These are phyloP conservation scores for Arabidopsis lyrata DNA, from an alignment of 441 rosid genomes.

Conservation along the genomic window DNA sequence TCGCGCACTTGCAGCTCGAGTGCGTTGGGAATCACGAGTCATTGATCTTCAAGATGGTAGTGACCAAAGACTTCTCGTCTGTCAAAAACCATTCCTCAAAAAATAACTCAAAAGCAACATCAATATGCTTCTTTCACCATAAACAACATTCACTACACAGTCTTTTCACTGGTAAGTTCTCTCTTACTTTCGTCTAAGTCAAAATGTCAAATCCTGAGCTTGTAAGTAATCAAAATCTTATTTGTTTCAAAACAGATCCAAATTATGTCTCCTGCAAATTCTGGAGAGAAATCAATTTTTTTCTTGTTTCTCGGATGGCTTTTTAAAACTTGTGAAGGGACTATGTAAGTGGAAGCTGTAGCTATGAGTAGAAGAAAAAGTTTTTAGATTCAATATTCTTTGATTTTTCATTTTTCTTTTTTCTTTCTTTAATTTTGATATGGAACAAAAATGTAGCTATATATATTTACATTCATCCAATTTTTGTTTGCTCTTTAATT, in stretches of 20 bases:
- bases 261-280: slow-evolving; percentile 27
- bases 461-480: slow-evolving; percentile 41
- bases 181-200: neutral
- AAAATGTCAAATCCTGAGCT: neutral
- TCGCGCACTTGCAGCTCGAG: slow-evolving; percentile 71
- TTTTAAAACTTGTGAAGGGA: slow-evolving; percentile 23
- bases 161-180: slow-evolving; percentile 36
- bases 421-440: neutral
- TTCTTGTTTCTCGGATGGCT: neutral
- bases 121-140: slow-evolving; percentile 35
- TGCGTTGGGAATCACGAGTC: slow-evolving; percentile 98
- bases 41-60: slow-evolving; percentile 94
- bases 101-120: slow-evolving; percentile 54
- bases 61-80: slow-evolving; percentile 94
- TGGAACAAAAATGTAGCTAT: slow-evolving; percentile 28
- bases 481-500: slow-evolving; percentile 37
- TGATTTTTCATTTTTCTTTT: slow-evolving; percentile 14
- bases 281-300: slow-evolving; percentile 29
- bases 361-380: slow-evolving; percentile 49
- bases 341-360: slow-evolving; percentile 56
- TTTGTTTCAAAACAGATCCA: slow-evolving; percentile 27
- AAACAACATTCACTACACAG: slow-evolving; percentile 44
- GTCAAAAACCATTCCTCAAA: slow-evolving; percentile 88
- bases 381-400: slow-evolving; percentile 43
- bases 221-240: neutral